A percentile compares a stretch with the other conserved stretches of the same genome.
Conservation (phyloP, 768 basidiomycete species). For the Amanita pallidorosea region DNA sequence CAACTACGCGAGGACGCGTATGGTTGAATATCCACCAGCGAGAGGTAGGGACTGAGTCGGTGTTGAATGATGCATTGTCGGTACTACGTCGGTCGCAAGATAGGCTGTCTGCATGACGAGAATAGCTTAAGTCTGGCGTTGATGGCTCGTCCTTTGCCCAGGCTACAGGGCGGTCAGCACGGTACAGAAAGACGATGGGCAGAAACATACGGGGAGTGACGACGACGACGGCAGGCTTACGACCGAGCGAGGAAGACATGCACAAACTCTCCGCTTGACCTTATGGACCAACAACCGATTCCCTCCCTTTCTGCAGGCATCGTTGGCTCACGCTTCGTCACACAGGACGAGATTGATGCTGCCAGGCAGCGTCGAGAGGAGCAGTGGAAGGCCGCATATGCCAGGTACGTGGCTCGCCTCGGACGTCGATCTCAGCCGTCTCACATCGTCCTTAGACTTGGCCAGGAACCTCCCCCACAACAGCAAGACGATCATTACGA, state of each 20-base stretch:
- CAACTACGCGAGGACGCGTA: constrained; percentile 23
- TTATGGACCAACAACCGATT: constrained; percentile 53
- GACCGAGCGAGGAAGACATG: constrained; percentile 27
- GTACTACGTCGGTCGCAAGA: constrained; percentile 32
- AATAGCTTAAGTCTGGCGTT: constrained; percentile 35
- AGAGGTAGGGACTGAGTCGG: constrained; percentile 33
- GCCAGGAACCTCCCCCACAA: constrained; percentile 67
- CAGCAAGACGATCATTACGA: constrained; percentile 72
- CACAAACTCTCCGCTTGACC: not conserved
- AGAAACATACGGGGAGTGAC: constrained; percentile 56
- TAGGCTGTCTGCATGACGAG: constrained; percentile 21
- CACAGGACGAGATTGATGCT: constrained; percentile 66
- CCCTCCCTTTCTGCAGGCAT: constrained; percentile 63
- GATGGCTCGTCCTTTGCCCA: constrained; percentile 83
- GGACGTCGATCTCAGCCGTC: constrained; percentile 1
- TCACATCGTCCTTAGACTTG: constrained; percentile 36
- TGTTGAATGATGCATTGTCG: constrained; percentile 44
- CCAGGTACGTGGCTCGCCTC: constrained; percentile 33
- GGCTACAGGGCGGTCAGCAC: constrained; percentile 29
- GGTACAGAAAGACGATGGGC: constrained; percentile 3
- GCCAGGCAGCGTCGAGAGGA: constrained; percentile 66
- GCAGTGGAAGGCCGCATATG: constrained; percentile 87
- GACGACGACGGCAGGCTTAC: constrained; percentile 40
- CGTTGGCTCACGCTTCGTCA: constrained; percentile 79
- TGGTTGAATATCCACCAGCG: constrained; percentile 73